A percentile compares a stretch with the other conserved stretches of the same genome.
Evolutionary conservation across 148 eudicot genomes (phyloP).

Genomic region (Amaranthus hypochondriacus): DNA sequence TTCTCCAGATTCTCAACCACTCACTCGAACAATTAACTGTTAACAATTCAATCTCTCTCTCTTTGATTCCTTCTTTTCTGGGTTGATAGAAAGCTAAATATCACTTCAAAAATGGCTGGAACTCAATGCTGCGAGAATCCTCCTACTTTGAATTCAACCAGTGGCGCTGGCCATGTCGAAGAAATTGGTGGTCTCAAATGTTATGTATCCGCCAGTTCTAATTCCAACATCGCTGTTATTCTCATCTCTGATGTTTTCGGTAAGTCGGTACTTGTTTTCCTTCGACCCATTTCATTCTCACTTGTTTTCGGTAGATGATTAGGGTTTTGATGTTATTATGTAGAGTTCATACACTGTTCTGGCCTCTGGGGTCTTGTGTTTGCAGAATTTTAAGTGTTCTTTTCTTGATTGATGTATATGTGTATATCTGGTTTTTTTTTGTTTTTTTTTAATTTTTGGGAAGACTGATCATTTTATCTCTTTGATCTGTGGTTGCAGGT

Average conservation of each 20-base stretch:
- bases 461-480: conserved; percentile 8
- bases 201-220: conserved; percentile 38
- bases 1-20: no score
- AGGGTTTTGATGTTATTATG: background rate
- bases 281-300: background rate
- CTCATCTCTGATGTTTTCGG: conserved; percentile 47
- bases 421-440: background rate
- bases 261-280: conserved; percentile 15
- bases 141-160: conserved; percentile 27
- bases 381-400: background rate
- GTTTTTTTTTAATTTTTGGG: background rate
- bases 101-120: conserved; percentile 33
- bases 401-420: background rate
- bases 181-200: conserved; percentile 40
- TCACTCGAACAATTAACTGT: no score
- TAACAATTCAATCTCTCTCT: no score
- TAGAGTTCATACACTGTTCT: no score
- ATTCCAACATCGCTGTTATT: conserved; percentile 37
- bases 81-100: no score
- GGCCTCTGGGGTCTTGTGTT: background rate
- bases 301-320: background rate
- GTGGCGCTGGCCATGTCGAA: conserved; percentile 33
- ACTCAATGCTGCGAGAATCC: conserved; percentile 46
- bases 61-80: no score
- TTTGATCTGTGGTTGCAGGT: conserved; percentile 35